A percentile compares a stretch with the other conserved stretches of the same genome.
Evolutionary conservation across 345 rosid species (phyloP).

Genomic region (Eucalyptus paniculata): DNA sequence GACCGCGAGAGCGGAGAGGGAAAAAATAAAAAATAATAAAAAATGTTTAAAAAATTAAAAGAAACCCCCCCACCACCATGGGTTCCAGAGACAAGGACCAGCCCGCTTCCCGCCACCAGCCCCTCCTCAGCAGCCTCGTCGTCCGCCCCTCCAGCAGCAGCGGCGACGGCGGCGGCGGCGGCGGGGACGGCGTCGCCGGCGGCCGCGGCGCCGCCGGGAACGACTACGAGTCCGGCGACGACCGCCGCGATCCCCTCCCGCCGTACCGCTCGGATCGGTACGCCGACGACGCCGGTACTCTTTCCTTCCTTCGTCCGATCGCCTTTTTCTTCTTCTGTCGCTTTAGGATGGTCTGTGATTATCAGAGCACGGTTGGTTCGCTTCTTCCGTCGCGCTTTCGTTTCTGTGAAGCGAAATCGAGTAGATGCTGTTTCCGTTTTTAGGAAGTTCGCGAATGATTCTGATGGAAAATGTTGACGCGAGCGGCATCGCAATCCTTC

Average conservation of each 20-base stretch:
- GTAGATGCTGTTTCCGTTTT: background rate
- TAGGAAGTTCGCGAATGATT: background rate
- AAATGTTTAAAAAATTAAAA: too few species aligned
- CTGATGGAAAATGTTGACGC: background rate
- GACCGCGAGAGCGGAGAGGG: background rate
- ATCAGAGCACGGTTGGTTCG: background rate
- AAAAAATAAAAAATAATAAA: too few species aligned
- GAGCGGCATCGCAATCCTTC: background rate
- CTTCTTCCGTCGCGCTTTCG: background rate
- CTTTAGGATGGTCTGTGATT: background rate
- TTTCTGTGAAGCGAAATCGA: background rate
- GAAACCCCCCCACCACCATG: slow-evolving; percentile 10
- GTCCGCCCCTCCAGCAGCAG: slow-evolving; percentile 57
- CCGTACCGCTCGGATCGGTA: slow-evolving; percentile 45
- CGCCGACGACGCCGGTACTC: slow-evolving; percentile 56
- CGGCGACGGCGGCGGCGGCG: slow-evolving; percentile 24
- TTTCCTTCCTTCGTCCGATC: background rate
- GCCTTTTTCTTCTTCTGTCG: background rate
- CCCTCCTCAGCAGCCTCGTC: slow-evolving; percentile 74
- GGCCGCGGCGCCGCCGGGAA: slow-evolving; percentile 10
- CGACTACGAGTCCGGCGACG: slow-evolving; percentile 63
- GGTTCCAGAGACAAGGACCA: slow-evolving; percentile 64
- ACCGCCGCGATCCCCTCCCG: slow-evolving; percentile 41
- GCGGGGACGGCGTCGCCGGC: slow-evolving; percentile 15
- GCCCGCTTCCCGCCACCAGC: slow-evolving; percentile 51